A percentile compares a stretch with the other conserved stretches of the same genome.
Conservation (phyloP, 106 monocot genomes). For the Acorus gramineus region DNA sequence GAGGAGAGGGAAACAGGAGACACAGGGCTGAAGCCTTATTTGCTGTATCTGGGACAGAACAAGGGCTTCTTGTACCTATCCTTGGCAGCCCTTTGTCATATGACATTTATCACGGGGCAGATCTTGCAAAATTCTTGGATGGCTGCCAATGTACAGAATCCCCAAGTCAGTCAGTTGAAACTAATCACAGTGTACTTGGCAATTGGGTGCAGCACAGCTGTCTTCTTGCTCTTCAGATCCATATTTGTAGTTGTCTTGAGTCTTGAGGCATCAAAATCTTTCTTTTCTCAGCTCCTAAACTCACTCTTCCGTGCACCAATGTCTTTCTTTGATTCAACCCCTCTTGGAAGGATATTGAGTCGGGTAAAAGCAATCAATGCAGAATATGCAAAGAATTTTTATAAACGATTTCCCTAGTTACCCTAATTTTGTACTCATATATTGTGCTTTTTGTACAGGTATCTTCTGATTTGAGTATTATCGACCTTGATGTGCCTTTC, state of each 20-base stretch:
- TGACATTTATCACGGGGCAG: slow-evolving; percentile 63
- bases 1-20: slow-evolving; percentile 79
- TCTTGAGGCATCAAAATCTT: slow-evolving; percentile 66
- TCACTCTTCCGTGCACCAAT: slow-evolving; percentile 89
- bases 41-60: slow-evolving; percentile 71
- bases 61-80: slow-evolving; percentile 56
- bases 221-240: slow-evolving; percentile 65
- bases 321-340: slow-evolving; percentile 92
- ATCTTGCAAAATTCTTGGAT: slow-evolving; percentile 93
- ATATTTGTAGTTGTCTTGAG: slow-evolving; percentile 54
- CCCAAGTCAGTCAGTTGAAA: slow-evolving; percentile 53
- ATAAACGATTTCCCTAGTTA: no score
- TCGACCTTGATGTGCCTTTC: slow-evolving; percentile 94
- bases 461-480: slow-evolving; percentile 81
- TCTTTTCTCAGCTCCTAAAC: slow-evolving; percentile 67
- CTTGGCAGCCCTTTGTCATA: slow-evolving; percentile 39
- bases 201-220: slow-evolving; percentile 42
- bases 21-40: slow-evolving; percentile 71
- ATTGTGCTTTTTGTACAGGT: slow-evolving; percentile 40
- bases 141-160: slow-evolving; percentile 81
- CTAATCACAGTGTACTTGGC: slow-evolving; percentile 63
- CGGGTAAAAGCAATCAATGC: slow-evolving; percentile 32
- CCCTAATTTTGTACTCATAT: no score
- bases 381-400: no score
- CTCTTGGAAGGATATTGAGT: slow-evolving; percentile 88